Evolutionary conservation across 805 yeast genomes (phyloP), one percentile per base, ranked within the genome.

Genomic region (Brettanomyces bruxellensis): DNA sequence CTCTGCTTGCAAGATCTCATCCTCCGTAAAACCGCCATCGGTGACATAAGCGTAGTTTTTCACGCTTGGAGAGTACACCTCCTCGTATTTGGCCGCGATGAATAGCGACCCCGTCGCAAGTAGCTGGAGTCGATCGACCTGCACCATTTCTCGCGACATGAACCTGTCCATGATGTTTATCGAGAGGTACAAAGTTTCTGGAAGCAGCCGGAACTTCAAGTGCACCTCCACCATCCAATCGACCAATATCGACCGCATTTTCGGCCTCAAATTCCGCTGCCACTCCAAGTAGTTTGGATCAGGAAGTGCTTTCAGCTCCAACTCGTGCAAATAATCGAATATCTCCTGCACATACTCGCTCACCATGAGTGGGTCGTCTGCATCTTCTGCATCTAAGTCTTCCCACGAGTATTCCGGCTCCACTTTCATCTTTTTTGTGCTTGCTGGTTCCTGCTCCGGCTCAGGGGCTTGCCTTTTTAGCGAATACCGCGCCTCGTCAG

Each of bases 141-240:
- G 83, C 24, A 86, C 90, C 38, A 73, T 71, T 57, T 84, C 88
- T 46, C 73, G 68, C 6, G 89, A 78, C 76, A 90, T 76, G 64
- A 85, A 88, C 53, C 96, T 68, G 66, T 90, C 97, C 86, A 89
- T 83, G 46, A 86, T 66, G 64, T 87, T 88, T 46, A 86, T 83
- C 4, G 95, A 87, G 47, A 89, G 69, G 57, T 79, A 86, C 47
- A 90, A 73, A 7, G 95, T 86, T 65, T 89, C 96, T 1, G 95
- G 95, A 39, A 84, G 71, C 51, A 90, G 73, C 53, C 90, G 75
- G 65, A 89, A 89, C 61, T 86, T 76, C 54, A 80, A 71, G 67
- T 88, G 96, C 61, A 89, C 90, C 60, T 87, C 95, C 9, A 87
- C 87, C 54, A 89, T 71, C 97, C 97, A 89, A 66, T 90, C 96